Evolutionary conservation across 805 yeast genomes (phyloP).

Genomic region (Wickerhamomyces silvicola): DNA sequence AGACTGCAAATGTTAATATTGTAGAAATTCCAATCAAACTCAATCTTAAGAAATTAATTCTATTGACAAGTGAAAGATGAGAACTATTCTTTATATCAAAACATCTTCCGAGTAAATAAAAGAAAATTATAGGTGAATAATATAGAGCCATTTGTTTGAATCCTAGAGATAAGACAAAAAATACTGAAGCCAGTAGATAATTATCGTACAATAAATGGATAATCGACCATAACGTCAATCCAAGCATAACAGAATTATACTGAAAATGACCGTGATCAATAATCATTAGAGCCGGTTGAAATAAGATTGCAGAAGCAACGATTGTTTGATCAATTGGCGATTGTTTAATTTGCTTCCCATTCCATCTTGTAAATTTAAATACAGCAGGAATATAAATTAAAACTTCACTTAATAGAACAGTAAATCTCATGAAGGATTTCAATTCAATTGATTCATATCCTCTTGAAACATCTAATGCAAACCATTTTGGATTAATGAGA

Average conservation of each 20-base stretch:
- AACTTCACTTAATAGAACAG: slow-evolving; percentile 72
- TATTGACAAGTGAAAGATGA: slow-evolving; percentile 23
- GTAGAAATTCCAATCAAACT: slow-evolving; percentile 61
- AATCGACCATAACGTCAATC: slow-evolving; percentile 65
- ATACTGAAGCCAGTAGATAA: slow-evolving; percentile 60
- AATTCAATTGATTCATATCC: slow-evolving; percentile 65
- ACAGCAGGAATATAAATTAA: slow-evolving; percentile 76
- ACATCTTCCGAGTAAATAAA: slow-evolving; percentile 58
- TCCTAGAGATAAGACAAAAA: slow-evolving; percentile 70
- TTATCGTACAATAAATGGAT: slow-evolving; percentile 59
- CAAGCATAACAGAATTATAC: slow-evolving; percentile 91
- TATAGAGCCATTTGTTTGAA: slow-evolving; percentile 96
- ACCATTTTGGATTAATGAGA: slow-evolving; percentile 65
- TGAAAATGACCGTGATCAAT: slow-evolving; percentile 98
- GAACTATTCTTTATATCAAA: slow-evolving; percentile 17
- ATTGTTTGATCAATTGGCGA: slow-evolving; percentile 72
- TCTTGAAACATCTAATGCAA: slow-evolving; percentile 62
- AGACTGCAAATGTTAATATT: slow-evolving; percentile 39
- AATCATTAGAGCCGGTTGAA: slow-evolving; percentile 76
- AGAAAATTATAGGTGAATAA: slow-evolving; percentile 85
- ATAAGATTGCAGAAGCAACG: slow-evolving; percentile 70
- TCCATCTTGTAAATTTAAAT: slow-evolving; percentile 60
- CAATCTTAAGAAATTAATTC: slow-evolving; percentile 52
- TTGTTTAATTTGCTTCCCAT: slow-evolving; percentile 52
- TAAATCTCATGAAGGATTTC: slow-evolving; percentile 79